Evolutionary conservation across 306 rosid genomes (phyloP), one percentile per base, ranked within the genome.

Genomic region (Vicia sativa): DNA sequence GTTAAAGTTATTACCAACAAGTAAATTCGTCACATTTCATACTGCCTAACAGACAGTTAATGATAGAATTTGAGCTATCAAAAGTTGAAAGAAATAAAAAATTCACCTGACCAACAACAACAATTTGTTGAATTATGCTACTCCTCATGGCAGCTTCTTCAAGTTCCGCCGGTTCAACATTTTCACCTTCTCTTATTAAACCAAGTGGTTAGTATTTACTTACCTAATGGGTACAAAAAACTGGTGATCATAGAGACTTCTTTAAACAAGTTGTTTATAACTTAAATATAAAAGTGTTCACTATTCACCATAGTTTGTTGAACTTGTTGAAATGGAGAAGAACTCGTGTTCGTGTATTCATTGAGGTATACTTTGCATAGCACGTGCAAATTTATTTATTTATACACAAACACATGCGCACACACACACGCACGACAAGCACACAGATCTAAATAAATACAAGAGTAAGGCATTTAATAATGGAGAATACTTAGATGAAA

Each of bases 111-210:
- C 98, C 98, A 55, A 92, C 71, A 61, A 92, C 90, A 66, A 92
- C 83, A 69, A 92, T 86, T 69, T 92, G 96, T 63, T 89, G 96
- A 73, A 92, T 87, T 67, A 80, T 67, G 72, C 66, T 81, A 72
- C 98, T 92, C 74, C 82, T 84, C 85, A 92, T 71, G 62, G 96
- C 96, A 77, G 93, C 96, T 82, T 86, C 98, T 84, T 92, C 98
- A 63, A 92, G 88, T 70, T 73, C 91, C 1, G 3, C 77, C 0
- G 98, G 98, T 79, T 92, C 98, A 67, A 90, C 91, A 74, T 92
- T 92, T 84, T 92, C 96, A 55, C 98, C 98, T 92, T 65, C 78
- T 55, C 73, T 73, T 42, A 56, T 43, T 52, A 35, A 73, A 75
- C 73, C 14, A 70, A 74, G 39, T 34, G 7, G 71, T 68, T 62